Conservation (phyloP, 2,329 filamentous ascomycete species). For the Aspergillus ruber region DNA sequence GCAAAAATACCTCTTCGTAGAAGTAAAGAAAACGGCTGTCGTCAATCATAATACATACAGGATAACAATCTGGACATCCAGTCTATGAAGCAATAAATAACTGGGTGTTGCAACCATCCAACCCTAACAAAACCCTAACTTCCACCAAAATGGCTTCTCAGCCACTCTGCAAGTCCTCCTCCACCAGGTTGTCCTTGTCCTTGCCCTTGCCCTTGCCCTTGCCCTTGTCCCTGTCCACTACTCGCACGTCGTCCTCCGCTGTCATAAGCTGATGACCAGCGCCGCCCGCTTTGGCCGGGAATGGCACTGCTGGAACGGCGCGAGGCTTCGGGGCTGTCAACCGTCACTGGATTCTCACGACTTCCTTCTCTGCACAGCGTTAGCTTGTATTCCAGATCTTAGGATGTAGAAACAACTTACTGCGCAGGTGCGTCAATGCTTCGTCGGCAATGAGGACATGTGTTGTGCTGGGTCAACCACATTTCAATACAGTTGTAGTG, state of each 20-base stretch:
- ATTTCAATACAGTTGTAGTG: conserved; percentile 73
- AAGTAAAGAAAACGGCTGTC: background rate
- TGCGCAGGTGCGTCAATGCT: conserved; percentile 24
- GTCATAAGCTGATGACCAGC: background rate
- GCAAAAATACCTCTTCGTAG: background rate
- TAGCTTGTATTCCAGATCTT: background rate
- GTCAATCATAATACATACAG: background rate
- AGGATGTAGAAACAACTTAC: conserved; percentile 12
- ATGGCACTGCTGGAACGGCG: conserved; percentile 6
- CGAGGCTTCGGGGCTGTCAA: conserved; percentile 11
- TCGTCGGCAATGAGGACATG: conserved; percentile 61
- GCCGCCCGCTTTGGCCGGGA: conserved; percentile 2
- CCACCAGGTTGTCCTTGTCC: conserved; percentile 7
- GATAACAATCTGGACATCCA: background rate
- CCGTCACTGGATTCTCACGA: conserved; percentile 12
- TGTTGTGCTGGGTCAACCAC: conserved; percentile 88
- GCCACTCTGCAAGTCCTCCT: conserved; percentile 16
- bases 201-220: conserved; percentile 4
- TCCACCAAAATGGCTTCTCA: conserved; percentile 21
- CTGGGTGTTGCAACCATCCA: background rate
- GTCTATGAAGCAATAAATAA: background rate
- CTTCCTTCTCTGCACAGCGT: conserved; percentile 7
- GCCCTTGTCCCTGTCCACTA: conserved; percentile 3
- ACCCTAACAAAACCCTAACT: conserved; percentile 2
- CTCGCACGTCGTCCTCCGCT: conserved; percentile 6